phyloP scores from a whole-genome alignment of 2,329 filamentous ascomycete genomes.

The Aspergillus proliferans region DNA sequence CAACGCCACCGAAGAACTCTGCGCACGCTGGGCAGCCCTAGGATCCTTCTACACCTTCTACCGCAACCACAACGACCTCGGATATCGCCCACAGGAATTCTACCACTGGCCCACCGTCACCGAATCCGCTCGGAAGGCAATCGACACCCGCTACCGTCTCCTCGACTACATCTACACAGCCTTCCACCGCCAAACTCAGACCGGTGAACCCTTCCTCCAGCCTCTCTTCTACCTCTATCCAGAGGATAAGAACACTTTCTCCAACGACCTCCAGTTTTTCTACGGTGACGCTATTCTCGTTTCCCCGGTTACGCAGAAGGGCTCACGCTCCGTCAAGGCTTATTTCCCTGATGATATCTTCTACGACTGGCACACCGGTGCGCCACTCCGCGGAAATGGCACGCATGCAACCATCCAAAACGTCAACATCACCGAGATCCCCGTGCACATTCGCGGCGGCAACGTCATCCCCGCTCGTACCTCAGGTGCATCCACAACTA shows the following conservation, averaged over 20 bases:
- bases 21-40: conserved; percentile 67
- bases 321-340: conserved; percentile 47
- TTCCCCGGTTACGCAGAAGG: conserved; percentile 50
- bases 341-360: conserved; percentile 55
- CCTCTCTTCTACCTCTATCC: conserved; percentile 70
- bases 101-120: conserved; percentile 63
- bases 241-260: conserved; percentile 46
- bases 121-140: conserved; percentile 59
- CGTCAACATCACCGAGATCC: conserved; percentile 50
- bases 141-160: conserved; percentile 67
- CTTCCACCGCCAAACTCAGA: conserved; percentile 53
- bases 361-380: conserved; percentile 55
- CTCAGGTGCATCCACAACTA: conserved; percentile 54
- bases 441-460: conserved; percentile 58
- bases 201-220: conserved; percentile 60
- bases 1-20: conserved; percentile 62
- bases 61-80: conserved; percentile 61
- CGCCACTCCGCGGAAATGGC: conserved; percentile 42
- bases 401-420: conserved; percentile 38
- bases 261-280: conserved; percentile 53
- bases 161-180: conserved; percentile 75
- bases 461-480: conserved; percentile 53
- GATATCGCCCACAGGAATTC: conserved; percentile 59
- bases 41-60: conserved; percentile 72
- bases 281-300: conserved; percentile 53